Conservation (phyloP, 257 asterid species). For the Plantago elongata region DNA sequence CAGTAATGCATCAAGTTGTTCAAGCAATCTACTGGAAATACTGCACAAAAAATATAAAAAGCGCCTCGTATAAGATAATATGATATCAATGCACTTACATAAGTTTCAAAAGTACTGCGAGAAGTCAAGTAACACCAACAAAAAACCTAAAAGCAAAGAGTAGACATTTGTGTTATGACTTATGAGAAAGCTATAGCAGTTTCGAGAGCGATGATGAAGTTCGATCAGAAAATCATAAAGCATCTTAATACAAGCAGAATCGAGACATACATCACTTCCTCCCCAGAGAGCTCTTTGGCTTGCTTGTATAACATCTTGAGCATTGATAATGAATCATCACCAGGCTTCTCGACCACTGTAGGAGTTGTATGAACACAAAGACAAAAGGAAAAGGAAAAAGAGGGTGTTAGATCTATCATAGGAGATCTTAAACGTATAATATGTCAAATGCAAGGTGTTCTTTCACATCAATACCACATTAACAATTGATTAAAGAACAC, state of each 20-base stretch:
- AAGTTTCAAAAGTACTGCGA: background rate
- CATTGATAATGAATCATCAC: slow-evolving; percentile 66
- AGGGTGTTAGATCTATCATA: background rate
- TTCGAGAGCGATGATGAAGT: background rate
- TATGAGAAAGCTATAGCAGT: too few relatives aligned
- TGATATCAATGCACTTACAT: background rate
- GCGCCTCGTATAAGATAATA: slow-evolving; percentile 14
- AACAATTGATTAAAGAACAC: too few relatives aligned
- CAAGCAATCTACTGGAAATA: slow-evolving; percentile 63
- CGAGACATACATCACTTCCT: slow-evolving; percentile 59
- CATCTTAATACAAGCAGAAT: slow-evolving; percentile 1
- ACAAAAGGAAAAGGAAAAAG: background rate
- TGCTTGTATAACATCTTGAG: slow-evolving; percentile 70
- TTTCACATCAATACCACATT: too few relatives aligned
- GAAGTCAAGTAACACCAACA: slow-evolving; percentile 11
- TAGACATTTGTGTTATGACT: too few relatives aligned
- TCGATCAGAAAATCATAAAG: slow-evolving; percentile 14
- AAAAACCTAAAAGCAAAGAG: background rate
- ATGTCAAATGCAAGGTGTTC: background rate
- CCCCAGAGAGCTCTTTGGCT: slow-evolving; percentile 88
- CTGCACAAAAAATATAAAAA: slow-evolving; percentile 40
- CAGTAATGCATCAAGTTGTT: slow-evolving; percentile 65
- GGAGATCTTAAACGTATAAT: background rate
- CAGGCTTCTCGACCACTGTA: slow-evolving; percentile 81
- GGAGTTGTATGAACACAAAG: slow-evolving; percentile 58